phyloP scores from a whole-genome alignment of 768 basidiomycete genomes.

The Agrocybe praecox region DNA sequence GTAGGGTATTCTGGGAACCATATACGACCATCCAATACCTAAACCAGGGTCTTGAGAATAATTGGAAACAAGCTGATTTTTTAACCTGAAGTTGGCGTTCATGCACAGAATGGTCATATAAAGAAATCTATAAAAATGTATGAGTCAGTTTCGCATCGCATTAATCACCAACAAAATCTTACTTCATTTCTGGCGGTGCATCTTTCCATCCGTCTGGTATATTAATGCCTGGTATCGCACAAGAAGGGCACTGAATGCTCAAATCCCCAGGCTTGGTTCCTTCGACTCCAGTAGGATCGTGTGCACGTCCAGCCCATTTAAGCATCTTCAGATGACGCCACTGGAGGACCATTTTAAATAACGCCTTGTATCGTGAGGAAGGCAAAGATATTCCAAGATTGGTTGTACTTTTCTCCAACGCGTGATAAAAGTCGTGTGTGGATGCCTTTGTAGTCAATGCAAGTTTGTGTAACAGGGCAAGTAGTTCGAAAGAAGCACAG shows the following conservation, averaged over 20 bases:
- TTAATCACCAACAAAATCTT: neutral
- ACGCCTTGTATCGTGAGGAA: neutral
- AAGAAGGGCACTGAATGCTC: neutral
- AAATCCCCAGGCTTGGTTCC: neutral
- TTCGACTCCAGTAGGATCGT: neutral
- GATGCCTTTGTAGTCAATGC: slow-evolving; percentile 22
- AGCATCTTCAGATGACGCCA: slow-evolving; percentile 3
- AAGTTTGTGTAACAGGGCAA: slow-evolving; percentile 14
- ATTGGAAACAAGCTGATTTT: too few relatives aligned
- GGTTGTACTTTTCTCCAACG: slow-evolving; percentile 1
- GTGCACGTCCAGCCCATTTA: neutral
- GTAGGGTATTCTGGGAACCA: neutral
- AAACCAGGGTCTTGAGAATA: slow-evolving; percentile 4
- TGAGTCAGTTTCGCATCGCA: too few relatives aligned
- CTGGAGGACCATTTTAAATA: neutral
- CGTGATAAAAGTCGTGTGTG: too few relatives aligned
- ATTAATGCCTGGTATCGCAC: slow-evolving; percentile 2
- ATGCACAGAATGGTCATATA: neutral
- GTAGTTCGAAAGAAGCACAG: slow-evolving; percentile 19
- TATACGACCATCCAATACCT: neutral
- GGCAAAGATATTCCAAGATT: neutral
- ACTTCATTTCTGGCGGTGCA: neutral
- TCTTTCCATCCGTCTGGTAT: slow-evolving; percentile 1
- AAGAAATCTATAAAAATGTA: too few relatives aligned
- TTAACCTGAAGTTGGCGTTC: slow-evolving; percentile 3